These are phyloP conservation scores for Aurifilum marmelostoma DNA, from an alignment of 2,329 filamentous ascomycete species.

Conservation along the genomic window DNA sequence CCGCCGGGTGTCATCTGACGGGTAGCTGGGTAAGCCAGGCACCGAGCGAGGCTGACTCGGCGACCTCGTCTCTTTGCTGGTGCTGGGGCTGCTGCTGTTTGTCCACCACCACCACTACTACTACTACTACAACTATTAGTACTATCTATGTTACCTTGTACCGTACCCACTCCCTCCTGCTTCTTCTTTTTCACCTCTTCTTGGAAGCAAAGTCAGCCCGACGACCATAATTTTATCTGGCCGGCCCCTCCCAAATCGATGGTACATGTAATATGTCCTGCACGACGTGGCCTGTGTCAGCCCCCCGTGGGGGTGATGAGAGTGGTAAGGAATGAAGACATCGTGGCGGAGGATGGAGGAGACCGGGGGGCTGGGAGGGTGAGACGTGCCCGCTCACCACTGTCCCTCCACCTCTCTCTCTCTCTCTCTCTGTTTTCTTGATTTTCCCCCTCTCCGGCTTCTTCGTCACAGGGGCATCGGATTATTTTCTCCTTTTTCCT, in stretches of 20 bases:
- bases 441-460: too few relatives aligned
- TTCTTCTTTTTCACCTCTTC: not conserved
- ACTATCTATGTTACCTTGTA: not conserved
- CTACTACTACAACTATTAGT: too few relatives aligned
- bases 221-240: not conserved
- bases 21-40: conserved; percentile 18
- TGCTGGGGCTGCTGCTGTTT: not conserved
- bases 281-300: conserved; percentile 15
- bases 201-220: not conserved
- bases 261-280: conserved; percentile 8
- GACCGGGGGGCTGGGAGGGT: conserved; percentile 2
- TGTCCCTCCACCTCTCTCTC: not conserved
- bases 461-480: conserved; percentile 10
- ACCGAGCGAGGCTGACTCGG: conserved; percentile 24
- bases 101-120: not conserved
- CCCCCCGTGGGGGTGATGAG: conserved; percentile 18
- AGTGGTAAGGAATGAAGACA: conserved; percentile 11
- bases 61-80: not conserved
- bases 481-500: conserved; percentile 24
- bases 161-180: not conserved
- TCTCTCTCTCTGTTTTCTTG: not conserved
- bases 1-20: conserved; percentile 24
- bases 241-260: not conserved
- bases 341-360: not conserved
- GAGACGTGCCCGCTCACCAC: not conserved